Evolutionary conservation across 768 basidiomycete species (phyloP), one percentile per base, ranked within the genome.

Genomic region (Lactarius pseudohatsudake): DNA sequence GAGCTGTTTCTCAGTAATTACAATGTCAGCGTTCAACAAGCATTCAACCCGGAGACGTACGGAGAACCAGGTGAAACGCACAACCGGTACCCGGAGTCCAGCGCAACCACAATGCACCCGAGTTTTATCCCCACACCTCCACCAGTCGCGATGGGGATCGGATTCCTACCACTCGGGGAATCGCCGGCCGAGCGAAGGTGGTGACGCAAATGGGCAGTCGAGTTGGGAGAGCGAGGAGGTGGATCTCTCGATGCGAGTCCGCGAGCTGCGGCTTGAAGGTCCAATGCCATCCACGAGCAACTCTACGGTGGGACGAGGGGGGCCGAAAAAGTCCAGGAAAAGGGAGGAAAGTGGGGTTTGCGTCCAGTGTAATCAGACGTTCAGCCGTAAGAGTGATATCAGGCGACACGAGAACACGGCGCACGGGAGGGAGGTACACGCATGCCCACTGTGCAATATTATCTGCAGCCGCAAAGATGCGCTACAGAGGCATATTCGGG

Each of bases 381-480:
- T 67, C 62, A 64, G 58, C 22, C 66, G 66, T 38, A 55, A 3
- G 30, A 67, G 66, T 58, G 66, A 67, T 43, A 34, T 47, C 43
- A 45, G 20, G 58, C 66, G 66, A 59, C 66, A 67, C 43, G 64
- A 59, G 30, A 64, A 47, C 4, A 64, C 66, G 34, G 50, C 57
- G 15, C 62, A 67, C 34, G 20, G 18, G 2, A 67, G 59, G 28
- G 58, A 64, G 28, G 41, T 40, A 22, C 43, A 67, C 58, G 20
- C 54, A 41, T 67, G 66, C n/a, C 43, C 66, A 13, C 40, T 18
- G 16, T 67, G 66, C 54, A 5, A 36, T 9, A 41, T 47, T 10
- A 20, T 60, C 2, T 67, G 62, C 36, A 67, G 66, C 8, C 66
- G 66, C 20, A 67, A 16, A 13, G 66, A 67, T 1, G 66, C 66